Base-by-base conservation (phyloP, 2,329 filamentous ascomycete species). In the Boeremia exigua region DNA sequence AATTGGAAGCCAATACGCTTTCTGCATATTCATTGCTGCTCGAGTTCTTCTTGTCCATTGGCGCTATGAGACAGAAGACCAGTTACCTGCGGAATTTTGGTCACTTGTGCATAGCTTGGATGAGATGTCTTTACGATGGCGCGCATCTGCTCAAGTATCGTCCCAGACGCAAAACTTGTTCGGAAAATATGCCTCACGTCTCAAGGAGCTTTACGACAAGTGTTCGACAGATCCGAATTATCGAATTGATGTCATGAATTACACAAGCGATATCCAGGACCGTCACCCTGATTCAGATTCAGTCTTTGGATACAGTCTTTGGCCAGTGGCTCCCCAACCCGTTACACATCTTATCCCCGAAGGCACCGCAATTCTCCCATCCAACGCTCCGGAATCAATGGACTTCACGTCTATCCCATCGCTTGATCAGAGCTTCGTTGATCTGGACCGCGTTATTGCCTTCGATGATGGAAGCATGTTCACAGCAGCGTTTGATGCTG, bases 391-490 rank as follows among this genome's bases (percentile, higher is more conserved):
- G 9, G 48, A 52, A 19, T 1, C 19, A 9, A 27, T 40, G 15
- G 60, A 62, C 9, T 54, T 58, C 23, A 58, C 47, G 14, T 58
- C 56, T 2, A 48, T 63, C 12, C 45, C 60, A 11, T 59, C 62
- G 37, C 52, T 61, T 2, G 60, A 66, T 48, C 59, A 64, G 38
- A 48, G 58, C 14, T 66, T 60, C 23, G 49, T 62, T 6, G 56
- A 60, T 27, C 50, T 65, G 56, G 63, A 66, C 17, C 63, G 63
- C 4, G 48, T 66, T 15, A 66, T 66, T n/a, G 51, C 61, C 10
- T 64, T 66, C 27, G 63, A 66, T 12, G 63, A 65, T 17, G 62
- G 61, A n/a, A 66, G 63, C 39, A 66, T 64, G 61, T 66, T 66
- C 33, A 54, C 62, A 8, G 39, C 56, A 19, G 44, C 59, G 6